A percentile compares a stretch with the other conserved stretches of the same genome.
phyloP scores from a whole-genome alignment of 768 basidiomycete species.

The Lentinula sp. region DNA sequence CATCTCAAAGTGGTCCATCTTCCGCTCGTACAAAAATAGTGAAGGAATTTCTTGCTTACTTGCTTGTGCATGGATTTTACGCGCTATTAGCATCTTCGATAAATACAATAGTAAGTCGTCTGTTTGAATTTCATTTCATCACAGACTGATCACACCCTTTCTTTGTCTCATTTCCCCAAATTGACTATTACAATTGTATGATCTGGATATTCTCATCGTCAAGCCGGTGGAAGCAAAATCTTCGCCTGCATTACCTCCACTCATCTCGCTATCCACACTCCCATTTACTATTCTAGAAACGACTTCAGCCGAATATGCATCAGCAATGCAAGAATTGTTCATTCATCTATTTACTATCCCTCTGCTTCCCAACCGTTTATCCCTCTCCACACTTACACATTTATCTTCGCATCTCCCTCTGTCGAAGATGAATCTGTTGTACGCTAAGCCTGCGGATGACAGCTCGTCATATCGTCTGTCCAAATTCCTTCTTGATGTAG shows the following conservation, averaged over 20 bases:
- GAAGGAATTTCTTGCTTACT: conserved; percentile 21
- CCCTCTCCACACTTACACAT: conserved; percentile 50
- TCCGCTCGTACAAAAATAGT: background rate
- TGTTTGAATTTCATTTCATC: background rate
- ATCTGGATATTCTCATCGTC: background rate
- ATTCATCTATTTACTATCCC: conserved; percentile 63
- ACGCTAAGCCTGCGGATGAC: conserved; percentile 2
- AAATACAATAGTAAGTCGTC: background rate
- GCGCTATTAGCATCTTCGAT: background rate
- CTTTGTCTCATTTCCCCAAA: background rate
- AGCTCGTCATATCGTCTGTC: background rate
- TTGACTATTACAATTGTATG: too few species aligned
- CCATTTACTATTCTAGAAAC: conserved; percentile 28
- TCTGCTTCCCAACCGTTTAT: conserved; percentile 71
- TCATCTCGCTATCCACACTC: conserved; percentile 40
- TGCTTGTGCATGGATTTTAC: conserved; percentile 44
- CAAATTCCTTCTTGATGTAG: conserved; percentile 16
- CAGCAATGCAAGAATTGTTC: conserved; percentile 36
- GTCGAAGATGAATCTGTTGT: conserved; percentile 23
- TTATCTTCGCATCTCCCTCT: conserved; percentile 64
- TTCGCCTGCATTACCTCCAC: conserved; percentile 38
- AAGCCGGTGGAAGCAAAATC: conserved; percentile 57
- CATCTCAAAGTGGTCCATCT: background rate
- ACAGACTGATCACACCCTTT: background rate
- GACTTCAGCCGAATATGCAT: conserved; percentile 18